Base-by-base conservation (phyloP, 192 early-diverging fungal species). In the Rhizoclosmatium sp. region DNA sequence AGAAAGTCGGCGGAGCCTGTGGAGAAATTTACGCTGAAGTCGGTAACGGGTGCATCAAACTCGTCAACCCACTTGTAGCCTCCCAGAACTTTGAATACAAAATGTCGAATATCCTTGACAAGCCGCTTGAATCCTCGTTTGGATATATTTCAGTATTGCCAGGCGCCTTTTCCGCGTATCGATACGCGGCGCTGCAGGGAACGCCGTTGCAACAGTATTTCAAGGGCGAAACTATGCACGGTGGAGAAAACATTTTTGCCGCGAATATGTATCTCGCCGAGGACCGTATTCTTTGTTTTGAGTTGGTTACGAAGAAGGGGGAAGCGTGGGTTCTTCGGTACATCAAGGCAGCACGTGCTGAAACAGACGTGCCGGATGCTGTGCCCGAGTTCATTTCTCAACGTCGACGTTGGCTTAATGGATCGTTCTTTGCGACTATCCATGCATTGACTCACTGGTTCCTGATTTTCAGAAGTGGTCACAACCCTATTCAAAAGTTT, bases 101-200 rank as follows among this genome's bases (percentile, higher is more conserved):
- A 65, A 89, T 85, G 74, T 84, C 82, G n/a, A 89, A 88, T 70
- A 65, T 87, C n/a, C 47, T 89, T 45, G 82, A 88, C 64, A 85
- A 89, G 79, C 65, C 84, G 4, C 72, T 95, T 23, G 94, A 95
- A 78, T 93, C 93, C 9, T 88, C 94, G 39, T 96, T 97, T 91
- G 96, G 96, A 23, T 95, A 97, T 87, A 98, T 98, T 70, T 94
- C 94, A 0, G 96, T 97, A 54, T 84, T 98, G 12, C 96, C 96
- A 4, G 93, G 94, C 75, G 94, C 94, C 5, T 95, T 95, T 77
- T 94, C 93, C 19, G 94, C 94, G 14, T 95, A 95, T 82, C 87
- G 93, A 12, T 95, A 91, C 77, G 81, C 76, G 39, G 94, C 93
- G 39, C 83, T 94, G 23, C 85, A 92, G 59, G 92, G 93, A 71